Evolutionary conservation across 345 rosid genomes (phyloP), one percentile per base, ranked within the genome.

Genomic region (Salix suchowensis): DNA sequence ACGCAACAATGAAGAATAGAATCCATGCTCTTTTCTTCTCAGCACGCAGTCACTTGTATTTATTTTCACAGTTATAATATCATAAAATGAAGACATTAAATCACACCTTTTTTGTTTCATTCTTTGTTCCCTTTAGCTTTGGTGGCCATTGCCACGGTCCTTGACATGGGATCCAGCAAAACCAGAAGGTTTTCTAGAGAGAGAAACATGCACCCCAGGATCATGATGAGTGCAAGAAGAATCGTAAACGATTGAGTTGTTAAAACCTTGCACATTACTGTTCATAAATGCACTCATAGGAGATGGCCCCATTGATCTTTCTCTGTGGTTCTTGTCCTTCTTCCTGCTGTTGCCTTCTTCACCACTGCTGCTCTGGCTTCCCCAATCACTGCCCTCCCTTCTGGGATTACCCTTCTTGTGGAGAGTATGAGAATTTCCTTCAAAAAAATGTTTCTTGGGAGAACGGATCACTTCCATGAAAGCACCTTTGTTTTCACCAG

Each of bases 401-500:
- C 72, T 78, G 19, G 78, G 60, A 71, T 39, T 77, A 16, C 75
- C 81, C 79, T 71, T 61, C 70, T 76, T 74, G 65, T 85, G 82
- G 52, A 80, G 80, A 46, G 34, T 39, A 46, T 71, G 66, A 40
- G 84, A 42, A 26, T 39, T 70, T 21, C 86, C 88, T 34, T 74
- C 76, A 40, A 79, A 82, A 1, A 44, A 67, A 19, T 80, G 36
- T 61, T 78, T 81, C 34, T 77, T 67, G 7, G 97, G 89, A 68
- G 98, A 86, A 4, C 73, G 81, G 72, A 82, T 68, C 8, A 96
- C 77, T 84, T 91, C 93, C 99, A 96, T 96, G 61, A 78, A 67
- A 39, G 99, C 99, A 9, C 99, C 99, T 83, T 82, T 90, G 88
- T 96, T 96, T 68, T 93, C 94, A 13, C 99, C 98, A 16, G 98